Percentiles rank a stretch among this genome's conserved stretches.
Evolutionary conservation across 768 basidiomycete species (phyloP).

Genomic region (Mrakia hoshinonis): DNA sequence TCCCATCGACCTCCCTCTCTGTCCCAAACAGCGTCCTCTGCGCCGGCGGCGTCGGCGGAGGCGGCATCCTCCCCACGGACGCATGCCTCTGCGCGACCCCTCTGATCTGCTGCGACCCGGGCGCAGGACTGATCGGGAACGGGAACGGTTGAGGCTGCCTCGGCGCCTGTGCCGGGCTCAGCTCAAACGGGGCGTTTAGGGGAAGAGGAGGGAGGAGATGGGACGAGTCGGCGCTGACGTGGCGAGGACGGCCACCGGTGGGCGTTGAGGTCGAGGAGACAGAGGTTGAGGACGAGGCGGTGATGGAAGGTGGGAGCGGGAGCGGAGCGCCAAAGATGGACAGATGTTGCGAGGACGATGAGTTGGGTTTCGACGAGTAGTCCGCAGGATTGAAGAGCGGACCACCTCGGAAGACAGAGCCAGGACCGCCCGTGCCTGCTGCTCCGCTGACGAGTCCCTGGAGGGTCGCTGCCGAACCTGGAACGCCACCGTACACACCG

Average conservation of each 20-base stretch:
- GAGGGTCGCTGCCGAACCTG: background rate
- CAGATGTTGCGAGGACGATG: background rate
- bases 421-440: background rate
- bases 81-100: background rate
- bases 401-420: background rate
- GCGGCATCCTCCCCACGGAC: background rate
- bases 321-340: slow-evolving; percentile 10
- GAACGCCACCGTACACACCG: background rate
- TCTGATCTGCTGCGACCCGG: background rate
- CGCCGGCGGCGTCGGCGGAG: slow-evolving; percentile 5
- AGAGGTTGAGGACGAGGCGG: background rate
- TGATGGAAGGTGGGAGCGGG: slow-evolving; percentile 6
- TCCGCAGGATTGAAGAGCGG: background rate
- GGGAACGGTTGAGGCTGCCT: background rate
- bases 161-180: background rate
- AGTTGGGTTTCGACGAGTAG: background rate
- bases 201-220: slow-evolving; percentile 10
- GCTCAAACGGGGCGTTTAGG: background rate
- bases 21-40: slow-evolving; percentile 14
- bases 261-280: background rate
- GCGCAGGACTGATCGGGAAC: background rate
- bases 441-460: background rate
- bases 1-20: slow-evolving; percentile 14
- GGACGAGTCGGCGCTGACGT: background rate
- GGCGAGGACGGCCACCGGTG: background rate